Base-by-base conservation (phyloP, 225 moss, liverwort and hornwort genomes). In the Anthoceros angustus region DNA sequence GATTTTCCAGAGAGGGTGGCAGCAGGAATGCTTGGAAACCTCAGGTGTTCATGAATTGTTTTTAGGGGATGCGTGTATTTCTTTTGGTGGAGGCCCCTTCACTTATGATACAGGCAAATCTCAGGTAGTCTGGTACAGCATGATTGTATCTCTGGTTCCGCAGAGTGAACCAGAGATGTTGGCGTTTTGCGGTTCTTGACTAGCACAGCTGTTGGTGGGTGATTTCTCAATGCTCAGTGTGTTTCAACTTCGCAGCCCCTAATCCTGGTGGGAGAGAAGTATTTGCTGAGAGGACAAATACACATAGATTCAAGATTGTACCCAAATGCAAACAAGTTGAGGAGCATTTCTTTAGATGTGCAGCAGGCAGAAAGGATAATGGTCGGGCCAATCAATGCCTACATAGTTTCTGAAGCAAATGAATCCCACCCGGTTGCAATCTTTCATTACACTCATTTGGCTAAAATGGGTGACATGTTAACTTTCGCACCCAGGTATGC, bases 361-460 rank as follows among this genome's bases (percentile, higher is more conserved):
- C 73, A 69, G 75, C 75, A 77, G 73, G 77, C 82, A 43, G 87
- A 82, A 69, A 88, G 84, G 42, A 73, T 25, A 70, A 62, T 71
- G 61, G 63, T 80, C 50, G 73, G 64, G 42, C 83, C 85, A 64
- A 83, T 82, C 63, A 79, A 77, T 62, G 83, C 88, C 12, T 84
- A 80, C 62, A 82, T 98, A 67, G 68, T 82, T 69, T 81, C 80
- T 50, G 87, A 86, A 72, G 78, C 81, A 14, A 80, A 84, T 70
- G 76, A 75, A 48, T 73, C 63, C 16, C 80, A 82, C 71, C 76
- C 82, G 8, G 65, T 66, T 15, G 89, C 81, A 41, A 72, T 87
- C 0, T 98, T 84, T 67, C 80, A 92, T 65, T 98, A 89, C 73
- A 80, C 89, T 41, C 85, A 92, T 69, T 87, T 84, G 92, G 92